A percentile compares a stretch with the other conserved stretches of the same genome.
These are phyloP conservation scores for Claviceps africana DNA, from an alignment of 2,329 filamentous ascomycete genomes.

Conservation along the genomic window DNA sequence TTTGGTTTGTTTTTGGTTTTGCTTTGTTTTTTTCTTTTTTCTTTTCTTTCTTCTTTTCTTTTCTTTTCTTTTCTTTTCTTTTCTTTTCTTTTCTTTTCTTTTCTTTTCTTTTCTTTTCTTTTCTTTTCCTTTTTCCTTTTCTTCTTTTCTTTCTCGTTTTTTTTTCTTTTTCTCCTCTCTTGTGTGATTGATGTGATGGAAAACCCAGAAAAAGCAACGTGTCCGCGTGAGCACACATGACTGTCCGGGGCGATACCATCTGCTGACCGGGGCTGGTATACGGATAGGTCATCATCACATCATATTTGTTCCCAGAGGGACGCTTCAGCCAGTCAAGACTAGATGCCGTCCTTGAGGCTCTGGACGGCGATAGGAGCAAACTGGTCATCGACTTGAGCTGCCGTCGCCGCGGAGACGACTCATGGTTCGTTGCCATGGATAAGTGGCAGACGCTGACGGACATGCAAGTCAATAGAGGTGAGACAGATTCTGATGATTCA, in stretches of 20 bases:
- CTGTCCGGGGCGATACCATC: background rate
- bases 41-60: background rate
- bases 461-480: slow-evolving; percentile 83
- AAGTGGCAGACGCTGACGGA: slow-evolving; percentile 98
- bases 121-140: too few relatives aligned
- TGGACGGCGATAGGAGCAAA: slow-evolving; percentile 62
- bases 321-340: slow-evolving; percentile 68
- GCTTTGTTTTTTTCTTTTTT: background rate
- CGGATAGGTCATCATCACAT: slow-evolving; percentile 84
- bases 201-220: background rate
- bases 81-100: background rate
- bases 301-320: slow-evolving; percentile 77
- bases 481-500: slow-evolving; percentile 6
- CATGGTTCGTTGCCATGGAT: slow-evolving; percentile 97
- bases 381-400: slow-evolving; percentile 95
- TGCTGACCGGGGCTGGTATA: background rate
- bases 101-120: background rate
- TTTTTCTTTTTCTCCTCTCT: background rate
- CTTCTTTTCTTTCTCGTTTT: too few relatives aligned
- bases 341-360: slow-evolving; percentile 54
- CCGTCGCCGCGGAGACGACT: slow-evolving; percentile 53
- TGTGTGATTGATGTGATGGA: background rate
- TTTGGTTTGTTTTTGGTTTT: background rate
- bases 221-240: background rate
- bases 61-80: background rate